Evolutionary conservation across 768 basidiomycete genomes (phyloP), one percentile per base, ranked within the genome.

Genomic region (Candolleomyces efflorescens): DNA sequence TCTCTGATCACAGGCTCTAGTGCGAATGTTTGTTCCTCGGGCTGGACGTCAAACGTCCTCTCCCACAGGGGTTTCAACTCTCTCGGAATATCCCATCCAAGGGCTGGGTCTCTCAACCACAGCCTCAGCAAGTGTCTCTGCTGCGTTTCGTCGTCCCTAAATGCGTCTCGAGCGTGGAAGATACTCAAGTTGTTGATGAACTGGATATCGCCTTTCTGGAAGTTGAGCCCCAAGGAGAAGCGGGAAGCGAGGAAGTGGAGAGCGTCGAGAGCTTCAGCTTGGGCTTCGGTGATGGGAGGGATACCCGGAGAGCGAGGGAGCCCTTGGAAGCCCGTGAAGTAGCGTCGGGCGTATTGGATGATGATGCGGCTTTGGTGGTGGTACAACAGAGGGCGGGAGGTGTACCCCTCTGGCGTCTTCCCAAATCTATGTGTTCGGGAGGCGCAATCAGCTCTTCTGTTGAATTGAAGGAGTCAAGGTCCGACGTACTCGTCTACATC

Each of bases 151-250:
- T 70, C 69, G 62, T 79, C 78, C 38, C 59, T 65, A 61, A 77
- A 79, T 2, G 68, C 75, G 62, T 79, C 78, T 59, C 78, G 62
- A 2, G 77, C 77, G 59, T 80, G 78, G 55, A 80, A 73, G 37
- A 80, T 62, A 12, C 75, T 70, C 61, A 80, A 65, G 59, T 73
- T 78, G 61, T 78, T 80, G 64, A 80, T 78, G 58, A 75, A 80
- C 63, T 80, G 78, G 27, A 80, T 77, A 36, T 56, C 55, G 17
- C 55, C 55, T 53, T 80, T 78, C 64, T 76, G 68, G 66, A 80
- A 79, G 56, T 78, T 78, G 43, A 80, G 69, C 0, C 67, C 75
- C 3, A 80, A 62, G 22, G 74, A 73, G 60, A 71, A 73, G 56
- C 75, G 75, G 56, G 77, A 74, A 0, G 73, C 78, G 12, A 75